Evolutionary conservation across 805 yeast genomes (phyloP).

Genomic region (Scheffersomyces amazonensis): DNA sequence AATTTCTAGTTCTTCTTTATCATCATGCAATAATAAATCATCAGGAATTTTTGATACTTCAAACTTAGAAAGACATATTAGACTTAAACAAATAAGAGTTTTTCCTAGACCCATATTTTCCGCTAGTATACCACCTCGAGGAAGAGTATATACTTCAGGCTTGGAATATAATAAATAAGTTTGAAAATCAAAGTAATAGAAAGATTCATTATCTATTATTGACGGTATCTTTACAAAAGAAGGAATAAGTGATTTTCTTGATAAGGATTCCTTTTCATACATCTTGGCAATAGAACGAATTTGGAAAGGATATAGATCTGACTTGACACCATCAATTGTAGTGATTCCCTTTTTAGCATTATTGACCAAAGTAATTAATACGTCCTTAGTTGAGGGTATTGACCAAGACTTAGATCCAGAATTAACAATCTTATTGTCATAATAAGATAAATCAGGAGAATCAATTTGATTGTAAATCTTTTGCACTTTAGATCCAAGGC

Average conservation of each 20-base stretch:
- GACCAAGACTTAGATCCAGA: background rate
- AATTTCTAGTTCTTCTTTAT: constrained; percentile 1
- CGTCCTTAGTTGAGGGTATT: constrained; percentile 12
- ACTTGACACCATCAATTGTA: constrained; percentile 41
- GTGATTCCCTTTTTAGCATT: constrained; percentile 12
- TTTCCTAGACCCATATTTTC: constrained; percentile 72
- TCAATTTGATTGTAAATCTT: constrained; percentile 32
- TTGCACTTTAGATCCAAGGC: constrained; percentile 18
- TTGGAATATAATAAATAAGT: constrained; percentile 21
- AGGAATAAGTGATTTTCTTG: constrained; percentile 31
- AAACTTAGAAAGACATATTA: constrained; percentile 52
- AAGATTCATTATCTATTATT: constrained; percentile 1
- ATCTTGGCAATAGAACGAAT: constrained; percentile 57
- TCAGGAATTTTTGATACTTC: constrained; percentile 48
- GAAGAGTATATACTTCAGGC: constrained; percentile 45
- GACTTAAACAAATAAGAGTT: constrained; percentile 56
- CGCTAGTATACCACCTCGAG: constrained; percentile 62
- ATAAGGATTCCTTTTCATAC: constrained; percentile 49
- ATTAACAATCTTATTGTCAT: constrained; percentile 7
- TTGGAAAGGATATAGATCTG: constrained; percentile 57
- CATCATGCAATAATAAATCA: constrained; percentile 17
- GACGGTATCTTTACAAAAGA: constrained; percentile 23
- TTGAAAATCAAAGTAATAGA: constrained; percentile 36
- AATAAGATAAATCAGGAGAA: constrained; percentile 22
- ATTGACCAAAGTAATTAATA: constrained; percentile 12